Evolutionary conservation across 2,329 filamentous ascomycete genomes (phyloP).

Genomic region (Fusarium subtropicale): DNA sequence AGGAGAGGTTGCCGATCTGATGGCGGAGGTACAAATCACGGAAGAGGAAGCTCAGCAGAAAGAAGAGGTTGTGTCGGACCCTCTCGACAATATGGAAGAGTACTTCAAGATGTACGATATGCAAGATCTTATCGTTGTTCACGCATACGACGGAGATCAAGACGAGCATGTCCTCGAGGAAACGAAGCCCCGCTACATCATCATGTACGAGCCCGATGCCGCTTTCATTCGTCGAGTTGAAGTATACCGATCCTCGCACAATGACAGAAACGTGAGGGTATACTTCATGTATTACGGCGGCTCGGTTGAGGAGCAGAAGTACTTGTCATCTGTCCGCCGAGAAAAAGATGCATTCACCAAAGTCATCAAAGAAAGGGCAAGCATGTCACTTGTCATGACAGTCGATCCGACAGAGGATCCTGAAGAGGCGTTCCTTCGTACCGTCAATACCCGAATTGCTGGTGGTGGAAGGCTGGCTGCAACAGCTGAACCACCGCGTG

Average conservation of each 20-base stretch:
- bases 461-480: conserved; percentile 87
- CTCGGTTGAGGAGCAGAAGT: conserved; percentile 95
- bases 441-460: conserved; percentile 95
- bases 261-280: conserved; percentile 86
- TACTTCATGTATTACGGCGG: conserved; percentile 98
- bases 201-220: conserved; percentile 98
- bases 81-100: conserved; percentile 90
- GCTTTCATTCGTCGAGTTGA: conserved; percentile 95
- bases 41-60: conserved; percentile 81
- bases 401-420: conserved; percentile 80
- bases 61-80: conserved; percentile 78
- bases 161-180: conserved; percentile 98
- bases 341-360: conserved; percentile 98
- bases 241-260: conserved; percentile 95
- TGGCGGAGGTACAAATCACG: conserved; percentile 85
- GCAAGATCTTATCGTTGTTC: conserved; percentile 86
- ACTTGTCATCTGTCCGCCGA: conserved; percentile 86
- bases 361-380: conserved; percentile 91
- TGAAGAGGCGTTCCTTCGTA: conserved; percentile 91
- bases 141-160: conserved; percentile 94
- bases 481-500: conserved; percentile 86
- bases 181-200: conserved; percentile 89
- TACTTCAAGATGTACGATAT: conserved; percentile 93
- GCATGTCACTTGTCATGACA: conserved; percentile 90
- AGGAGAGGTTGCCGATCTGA: conserved; percentile 81